A percentile compares a stretch with the other conserved stretches of the same genome.
Conservation (phyloP, 2,329 filamentous ascomycete genomes). For the Pyrenophora teres region DNA sequence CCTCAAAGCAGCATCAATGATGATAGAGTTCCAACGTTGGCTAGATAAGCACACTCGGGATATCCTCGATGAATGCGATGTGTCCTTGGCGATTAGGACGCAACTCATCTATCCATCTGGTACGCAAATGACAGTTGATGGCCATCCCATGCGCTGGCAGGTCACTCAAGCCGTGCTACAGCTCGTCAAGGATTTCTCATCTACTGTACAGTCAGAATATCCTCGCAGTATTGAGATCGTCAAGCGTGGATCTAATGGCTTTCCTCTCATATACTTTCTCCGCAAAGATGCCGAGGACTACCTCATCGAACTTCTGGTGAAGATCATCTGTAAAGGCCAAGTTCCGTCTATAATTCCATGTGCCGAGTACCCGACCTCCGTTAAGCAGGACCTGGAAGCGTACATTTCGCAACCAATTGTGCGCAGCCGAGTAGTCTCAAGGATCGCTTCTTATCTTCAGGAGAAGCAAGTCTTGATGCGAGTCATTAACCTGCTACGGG, state of each 20-base stretch:
- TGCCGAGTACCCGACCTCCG: conserved; percentile 17
- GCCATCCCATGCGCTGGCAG: conserved; percentile 49
- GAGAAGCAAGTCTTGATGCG: conserved; percentile 51
- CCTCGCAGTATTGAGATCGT: conserved; percentile 58
- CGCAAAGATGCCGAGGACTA: conserved; percentile 44
- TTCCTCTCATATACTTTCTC: conserved; percentile 64
- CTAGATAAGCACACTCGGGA: conserved; percentile 60
- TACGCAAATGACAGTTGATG: conserved; percentile 47
- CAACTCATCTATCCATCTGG: conserved; percentile 54
- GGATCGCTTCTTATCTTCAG: conserved; percentile 36
- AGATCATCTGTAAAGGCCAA: conserved; percentile 40
- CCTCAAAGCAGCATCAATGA: conserved; percentile 48
- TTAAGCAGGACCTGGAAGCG: conserved; percentile 28
- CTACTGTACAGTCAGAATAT: conserved; percentile 46
- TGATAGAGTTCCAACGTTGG: conserved; percentile 60
- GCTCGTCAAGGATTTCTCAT: conserved; percentile 32
- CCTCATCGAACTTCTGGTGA: conserved; percentile 36
- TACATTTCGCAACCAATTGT: conserved; percentile 43
- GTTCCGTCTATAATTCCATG: conserved; percentile 31
- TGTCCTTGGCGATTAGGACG: conserved; percentile 49
- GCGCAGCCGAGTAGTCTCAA: conserved; percentile 11
- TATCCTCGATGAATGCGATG: conserved; percentile 65
- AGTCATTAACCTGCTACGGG: conserved; percentile 62
- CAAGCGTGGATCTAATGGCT: conserved; percentile 42
- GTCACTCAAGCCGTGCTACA: conserved; percentile 44